phyloP scores from a whole-genome alignment of 148 eudicot species.

The Vaccinium corymbosum region DNA sequence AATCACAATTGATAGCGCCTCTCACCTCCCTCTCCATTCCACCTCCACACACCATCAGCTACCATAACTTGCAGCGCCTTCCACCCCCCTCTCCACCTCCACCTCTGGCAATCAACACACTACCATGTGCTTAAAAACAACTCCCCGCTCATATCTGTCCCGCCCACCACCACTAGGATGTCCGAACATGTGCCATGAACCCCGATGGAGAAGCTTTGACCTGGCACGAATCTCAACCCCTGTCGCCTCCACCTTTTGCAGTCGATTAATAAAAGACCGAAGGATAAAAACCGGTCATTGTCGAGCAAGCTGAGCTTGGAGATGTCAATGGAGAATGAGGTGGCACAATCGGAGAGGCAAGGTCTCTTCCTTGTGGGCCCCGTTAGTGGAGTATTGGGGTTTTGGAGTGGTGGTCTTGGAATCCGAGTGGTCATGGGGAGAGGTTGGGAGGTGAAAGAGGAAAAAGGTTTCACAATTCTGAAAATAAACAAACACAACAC shows the following conservation, averaged over 20 bases:
- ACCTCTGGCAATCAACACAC: no score
- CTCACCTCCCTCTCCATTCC: no score
- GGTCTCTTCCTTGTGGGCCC: conserved; percentile 48
- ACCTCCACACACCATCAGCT: no score
- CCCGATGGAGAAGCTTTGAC: conserved; percentile 59
- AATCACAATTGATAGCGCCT: no score
- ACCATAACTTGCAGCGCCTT: no score
- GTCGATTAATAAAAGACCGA: background rate
- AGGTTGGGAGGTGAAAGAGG: conserved; percentile 43
- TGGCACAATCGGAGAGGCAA: conserved; percentile 37
- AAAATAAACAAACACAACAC: no score
- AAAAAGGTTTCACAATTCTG: no score
- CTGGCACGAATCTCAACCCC: conserved; percentile 73
- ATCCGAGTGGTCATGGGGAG: conserved; percentile 28
- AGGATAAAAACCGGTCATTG: background rate
- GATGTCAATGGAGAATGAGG: background rate
- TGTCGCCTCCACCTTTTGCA: conserved; percentile 46
- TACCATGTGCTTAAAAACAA: conserved; percentile 35
- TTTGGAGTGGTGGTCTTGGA: no score
- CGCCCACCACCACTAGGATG: conserved; percentile 61
- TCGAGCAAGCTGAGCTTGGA: background rate
- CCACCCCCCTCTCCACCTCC: conserved; percentile 27
- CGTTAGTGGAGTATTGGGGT: no score
- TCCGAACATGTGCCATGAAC: conserved; percentile 76
- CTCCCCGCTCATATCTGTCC: conserved; percentile 89